These are phyloP conservation scores for Kodamaea fukazawae DNA, from an alignment of 805 yeast genomes.

Conservation along the genomic window DNA sequence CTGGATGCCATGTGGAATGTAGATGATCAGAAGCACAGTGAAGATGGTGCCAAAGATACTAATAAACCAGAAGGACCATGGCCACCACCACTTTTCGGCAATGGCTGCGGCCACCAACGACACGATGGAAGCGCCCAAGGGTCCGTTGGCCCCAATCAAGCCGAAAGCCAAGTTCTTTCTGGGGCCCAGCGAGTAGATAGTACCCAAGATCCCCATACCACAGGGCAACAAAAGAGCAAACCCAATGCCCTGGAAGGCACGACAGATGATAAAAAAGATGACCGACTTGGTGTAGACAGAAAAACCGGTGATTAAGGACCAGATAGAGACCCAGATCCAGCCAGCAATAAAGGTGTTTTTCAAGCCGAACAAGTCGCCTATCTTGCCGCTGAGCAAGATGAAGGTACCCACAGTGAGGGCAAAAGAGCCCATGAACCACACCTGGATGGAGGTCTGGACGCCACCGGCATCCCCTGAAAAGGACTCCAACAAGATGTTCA, in stretches of 20 bases:
- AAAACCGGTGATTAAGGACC: slow-evolving; percentile 62
- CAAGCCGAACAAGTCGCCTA: slow-evolving; percentile 72
- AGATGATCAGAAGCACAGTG: slow-evolving; percentile 29
- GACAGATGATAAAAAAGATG: slow-evolving; percentile 40
- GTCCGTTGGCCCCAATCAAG: slow-evolving; percentile 57
- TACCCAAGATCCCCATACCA: slow-evolving; percentile 55
- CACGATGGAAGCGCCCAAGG: slow-evolving; percentile 59
- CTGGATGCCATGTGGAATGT: slow-evolving; percentile 22
- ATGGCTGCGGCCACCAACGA: slow-evolving; percentile 49
- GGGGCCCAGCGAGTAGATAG: slow-evolving; percentile 40
- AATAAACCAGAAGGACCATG: slow-evolving; percentile 55
- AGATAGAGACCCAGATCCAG: slow-evolving; percentile 51
- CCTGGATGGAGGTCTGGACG: slow-evolving; percentile 10
- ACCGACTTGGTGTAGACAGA: slow-evolving; percentile 49
- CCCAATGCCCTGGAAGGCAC: slow-evolving; percentile 67
- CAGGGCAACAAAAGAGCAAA: slow-evolving; percentile 59
- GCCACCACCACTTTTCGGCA: slow-evolving; percentile 52
- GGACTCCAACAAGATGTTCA: slow-evolving; percentile 33
- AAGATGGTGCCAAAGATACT: slow-evolving; percentile 37
- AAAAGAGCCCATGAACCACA: slow-evolving; percentile 68
- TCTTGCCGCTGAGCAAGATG: slow-evolving; percentile 62
- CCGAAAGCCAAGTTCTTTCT: slow-evolving; percentile 57
- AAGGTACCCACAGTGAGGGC: slow-evolving; percentile 72
- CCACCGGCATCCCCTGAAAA: slow-evolving; percentile 14
- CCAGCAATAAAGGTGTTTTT: slow-evolving; percentile 54